Evolutionary conservation across 176 grass and related monocot genomes (phyloP).

Genomic region (Triticum urartu): DNA sequence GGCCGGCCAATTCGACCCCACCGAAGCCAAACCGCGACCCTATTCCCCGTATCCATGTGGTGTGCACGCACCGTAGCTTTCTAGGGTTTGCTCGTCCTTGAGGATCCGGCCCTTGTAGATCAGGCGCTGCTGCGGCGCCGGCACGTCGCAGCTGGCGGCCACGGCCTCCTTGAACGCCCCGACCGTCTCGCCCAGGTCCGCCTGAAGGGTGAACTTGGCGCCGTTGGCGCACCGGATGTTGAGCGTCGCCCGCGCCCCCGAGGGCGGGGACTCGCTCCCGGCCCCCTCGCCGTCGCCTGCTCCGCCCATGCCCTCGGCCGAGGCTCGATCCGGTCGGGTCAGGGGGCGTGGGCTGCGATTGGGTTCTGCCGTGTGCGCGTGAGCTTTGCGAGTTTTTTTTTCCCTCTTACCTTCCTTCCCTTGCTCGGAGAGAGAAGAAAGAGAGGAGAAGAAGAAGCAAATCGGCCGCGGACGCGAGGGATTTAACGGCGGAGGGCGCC

Average conservation of each 20-base stretch:
- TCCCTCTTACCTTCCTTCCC: too few species aligned
- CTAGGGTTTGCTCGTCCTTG: conserved; percentile 92
- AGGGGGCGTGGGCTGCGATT: conserved; percentile 29
- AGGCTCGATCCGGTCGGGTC: conserved; percentile 41
- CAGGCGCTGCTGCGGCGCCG: conserved; percentile 90
- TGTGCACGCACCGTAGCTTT: conserved; percentile 72
- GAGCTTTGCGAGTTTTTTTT: conserved; percentile 18
- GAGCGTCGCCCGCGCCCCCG: conserved; percentile 38
- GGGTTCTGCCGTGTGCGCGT: conserved; percentile 32
- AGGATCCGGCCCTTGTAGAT: conserved; percentile 97
- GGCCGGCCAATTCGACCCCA: not conserved
- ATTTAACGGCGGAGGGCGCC: conserved; percentile 33
- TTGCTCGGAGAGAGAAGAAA: not conserved
- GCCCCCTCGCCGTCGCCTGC: conserved; percentile 34
- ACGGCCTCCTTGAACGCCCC: conserved; percentile 70
- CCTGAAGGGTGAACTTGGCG: conserved; percentile 67
- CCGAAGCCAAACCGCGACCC: not conserved
- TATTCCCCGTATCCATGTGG: not conserved
- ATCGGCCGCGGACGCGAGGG: not conserved
- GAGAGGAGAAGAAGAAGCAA: not conserved
- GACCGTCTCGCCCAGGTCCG: conserved; percentile 56
- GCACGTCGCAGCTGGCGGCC: conserved; percentile 68
- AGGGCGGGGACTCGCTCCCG: conserved; percentile 29
- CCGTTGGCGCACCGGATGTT: conserved; percentile 82
- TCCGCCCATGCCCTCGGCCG: conserved; percentile 49